Evolutionary conservation across 116 monocot genomes (phyloP), one percentile per base, ranked within the genome.

Genomic region (Zostera marina): DNA sequence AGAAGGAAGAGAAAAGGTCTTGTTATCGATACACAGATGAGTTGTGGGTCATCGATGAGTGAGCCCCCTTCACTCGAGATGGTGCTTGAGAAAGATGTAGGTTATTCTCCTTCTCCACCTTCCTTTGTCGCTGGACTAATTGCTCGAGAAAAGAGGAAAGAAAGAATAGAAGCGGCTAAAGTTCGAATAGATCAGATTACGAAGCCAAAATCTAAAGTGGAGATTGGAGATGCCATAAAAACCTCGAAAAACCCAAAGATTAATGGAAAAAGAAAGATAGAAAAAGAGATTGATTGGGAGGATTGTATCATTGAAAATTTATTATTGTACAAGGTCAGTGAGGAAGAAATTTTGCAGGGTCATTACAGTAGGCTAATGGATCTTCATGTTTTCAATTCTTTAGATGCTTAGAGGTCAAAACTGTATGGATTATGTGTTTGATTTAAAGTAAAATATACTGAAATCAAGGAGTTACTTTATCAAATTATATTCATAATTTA

Each of bases 251-350:
- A 9, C 44, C 42, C 17, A 76, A n/a, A 57, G 73, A 65, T 52
- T 49, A 66, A 68, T 70, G 48, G 45, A 62, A 52, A 49, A 66
- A 24, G 56, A 42, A 52, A 49, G 17, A 5, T 5, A 59, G 58
- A 44, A 38, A 57, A 56, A 32, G 67, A n/a, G n/a, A 56, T 88
- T 60, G 93, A 88, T 66, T 84, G 84, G 93, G 93, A 88, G 63
- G 93, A 93, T 63, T 83, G 76, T 67, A 66, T 84, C 3, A 77
- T 92, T 47, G 93, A 88, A 47, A 55, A 84, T 42, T 60, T 87
- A 42, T 53, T 93, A 10, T 68, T 93, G 54, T 88, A 84, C 64
- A 49, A 60, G 22, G 88, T 77, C 4, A 63, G 68, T 10, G 93
- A 93, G 69, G 79, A 74, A 0, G 79, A 87, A 57, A 87, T 84